Percentiles rank a stretch among this genome's conserved stretches.
Evolutionary conservation across 257 asterid species (phyloP).

Genomic region (Cynanchum wilfordii): DNA sequence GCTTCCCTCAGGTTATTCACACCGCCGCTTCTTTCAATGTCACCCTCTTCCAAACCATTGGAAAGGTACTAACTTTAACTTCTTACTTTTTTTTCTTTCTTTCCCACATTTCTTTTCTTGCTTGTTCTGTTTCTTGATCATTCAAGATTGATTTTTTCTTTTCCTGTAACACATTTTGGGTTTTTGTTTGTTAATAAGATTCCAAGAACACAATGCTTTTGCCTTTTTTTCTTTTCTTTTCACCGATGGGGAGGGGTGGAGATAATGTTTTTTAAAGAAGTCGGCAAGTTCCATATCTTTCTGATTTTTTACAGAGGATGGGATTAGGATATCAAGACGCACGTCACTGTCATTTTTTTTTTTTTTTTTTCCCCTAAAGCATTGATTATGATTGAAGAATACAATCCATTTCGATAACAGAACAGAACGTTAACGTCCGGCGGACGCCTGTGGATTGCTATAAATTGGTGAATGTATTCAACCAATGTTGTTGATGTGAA

Average conservation of each 20-base stretch:
- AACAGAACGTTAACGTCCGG: background rate
- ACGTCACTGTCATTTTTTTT: conserved; percentile 31
- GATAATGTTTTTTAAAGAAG: background rate
- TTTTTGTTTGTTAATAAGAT: background rate
- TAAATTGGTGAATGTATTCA: background rate
- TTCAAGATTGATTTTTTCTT: background rate
- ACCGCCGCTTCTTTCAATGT: conserved; percentile 50
- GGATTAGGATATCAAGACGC: conserved; percentile 6
- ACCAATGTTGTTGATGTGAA: conserved; percentile 6
- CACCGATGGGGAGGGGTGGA: background rate
- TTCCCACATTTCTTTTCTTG: background rate
- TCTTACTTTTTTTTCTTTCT: background rate
- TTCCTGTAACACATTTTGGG: no score
- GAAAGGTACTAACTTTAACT: conserved; percentile 30
- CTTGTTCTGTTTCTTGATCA: background rate
- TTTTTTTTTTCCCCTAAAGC: conserved; percentile 7
- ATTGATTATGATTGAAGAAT: conserved; percentile 15
- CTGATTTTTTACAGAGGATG: background rate
- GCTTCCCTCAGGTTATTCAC: conserved; percentile 48
- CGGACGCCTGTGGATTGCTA: conserved; percentile 16
- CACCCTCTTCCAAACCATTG: conserved; percentile 36
- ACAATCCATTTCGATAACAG: conserved; percentile 9
- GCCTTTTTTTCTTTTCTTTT: no score
- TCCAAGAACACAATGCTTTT: background rate
- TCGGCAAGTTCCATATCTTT: background rate